These are phyloP conservation scores for Heterobasidion parviporum DNA, from an alignment of 1,284 basidiomycete genomes.

Conservation along the genomic window DNA sequence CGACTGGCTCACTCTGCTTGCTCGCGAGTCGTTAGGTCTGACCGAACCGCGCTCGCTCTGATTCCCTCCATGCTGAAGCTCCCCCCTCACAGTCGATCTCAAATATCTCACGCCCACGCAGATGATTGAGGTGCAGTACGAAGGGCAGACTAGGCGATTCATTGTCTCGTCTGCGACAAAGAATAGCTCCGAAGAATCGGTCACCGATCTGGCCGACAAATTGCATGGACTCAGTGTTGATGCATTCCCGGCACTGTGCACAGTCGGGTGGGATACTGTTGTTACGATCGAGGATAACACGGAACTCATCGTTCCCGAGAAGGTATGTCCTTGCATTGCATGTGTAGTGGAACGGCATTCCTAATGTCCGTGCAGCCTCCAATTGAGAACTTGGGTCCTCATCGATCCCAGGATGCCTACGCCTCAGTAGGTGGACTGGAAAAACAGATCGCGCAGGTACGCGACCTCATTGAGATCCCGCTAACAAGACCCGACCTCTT, in stretches of 20 bases:
- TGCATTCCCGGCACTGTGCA: slow-evolving; percentile 36
- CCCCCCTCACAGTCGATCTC: slow-evolving; percentile 48
- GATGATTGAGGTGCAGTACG: slow-evolving; percentile 55
- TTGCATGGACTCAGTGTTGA: slow-evolving; percentile 36
- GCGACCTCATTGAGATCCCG: slow-evolving; percentile 93
- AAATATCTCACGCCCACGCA: slow-evolving; percentile 63
- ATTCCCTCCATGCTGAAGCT: neutral
- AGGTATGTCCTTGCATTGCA: neutral
- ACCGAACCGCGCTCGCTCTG: neutral
- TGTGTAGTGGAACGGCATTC: neutral
- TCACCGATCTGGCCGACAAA: slow-evolving; percentile 26
- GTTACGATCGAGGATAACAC: slow-evolving; percentile 36
- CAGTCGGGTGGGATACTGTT: slow-evolving; percentile 52
- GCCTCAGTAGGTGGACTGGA: slow-evolving; percentile 83
- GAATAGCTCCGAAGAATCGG: slow-evolving; percentile 17
- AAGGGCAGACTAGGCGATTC: slow-evolving; percentile 49
- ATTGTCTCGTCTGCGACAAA: slow-evolving; percentile 40
- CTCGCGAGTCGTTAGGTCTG: slow-evolving; percentile 57
- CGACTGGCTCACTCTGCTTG: slow-evolving; percentile 60
- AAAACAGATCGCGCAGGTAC: slow-evolving; percentile 83
- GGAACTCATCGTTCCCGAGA: neutral
- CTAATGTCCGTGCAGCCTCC: slow-evolving; percentile 15
- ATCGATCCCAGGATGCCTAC: slow-evolving; percentile 45
- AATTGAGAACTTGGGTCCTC: slow-evolving; percentile 35
- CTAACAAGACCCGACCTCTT: slow-evolving; percentile 88